Base-by-base conservation (phyloP, 495 filamentous ascomycete species). In the Glonium stellatum region DNA sequence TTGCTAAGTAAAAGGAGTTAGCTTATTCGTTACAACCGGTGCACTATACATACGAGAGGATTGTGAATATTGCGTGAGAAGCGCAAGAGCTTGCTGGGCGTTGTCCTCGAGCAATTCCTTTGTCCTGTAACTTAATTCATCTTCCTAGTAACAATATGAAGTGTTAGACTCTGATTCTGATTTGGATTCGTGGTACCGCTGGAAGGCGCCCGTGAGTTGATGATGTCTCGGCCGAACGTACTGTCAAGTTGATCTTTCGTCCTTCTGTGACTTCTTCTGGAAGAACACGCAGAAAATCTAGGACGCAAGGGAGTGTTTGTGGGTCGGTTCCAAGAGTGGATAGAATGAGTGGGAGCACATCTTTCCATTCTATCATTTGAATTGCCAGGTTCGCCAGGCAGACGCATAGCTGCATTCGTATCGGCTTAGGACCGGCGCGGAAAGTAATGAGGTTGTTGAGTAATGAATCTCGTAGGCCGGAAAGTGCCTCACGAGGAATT, bases 251-350 rank as follows among this genome's bases (percentile, higher is more conserved):
- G 81, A 97, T 95, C 78, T 96, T 97, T 74, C 93, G 89, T 74
- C 95, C 93, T 79, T 97, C 93, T 52, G 89, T 97, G 72, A 99
- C 95, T 81, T 99, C 93, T 79, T 99, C 93, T 19, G 93, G 93
- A 49, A 99, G 83, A 67, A 99, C 91, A 70, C 85, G 90, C 57
- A 99, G 79, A 73, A 99, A 97, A 70, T 97, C 95, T 62, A 99
- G 75, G 64, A 97, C 87, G 70, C 88, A 92, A 55, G 92, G 85
- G 59, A 84, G 80, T 70, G 83, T 88, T 64, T 86, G 82, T 47
- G 87, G 83, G 64, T 84, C 84, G 69, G 82, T 84, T 51, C 92
- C 90, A 46, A 99, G 79, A 13, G 85, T 79, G 35, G 84, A 79
- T 22, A 95, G 89, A 31, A 97, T 87, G 31, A 84, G 80, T 21